Evolutionary conservation across 176 grass and related monocot species (phyloP), one percentile per base, ranked within the genome.

Genomic region (Chloris gayana): DNA sequence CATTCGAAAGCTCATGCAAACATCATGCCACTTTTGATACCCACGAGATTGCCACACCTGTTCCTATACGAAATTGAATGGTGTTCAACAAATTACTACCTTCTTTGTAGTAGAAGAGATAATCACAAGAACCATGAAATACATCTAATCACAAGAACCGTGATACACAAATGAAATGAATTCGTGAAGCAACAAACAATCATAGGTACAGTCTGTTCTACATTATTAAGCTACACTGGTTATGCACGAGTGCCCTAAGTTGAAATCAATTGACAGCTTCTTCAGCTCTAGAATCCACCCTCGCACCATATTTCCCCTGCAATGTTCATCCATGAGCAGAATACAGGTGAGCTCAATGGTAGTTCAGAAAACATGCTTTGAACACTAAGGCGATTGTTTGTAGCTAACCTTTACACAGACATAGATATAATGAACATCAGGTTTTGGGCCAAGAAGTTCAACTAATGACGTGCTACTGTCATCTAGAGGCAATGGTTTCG

Each of bases 341-440:
- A n/a, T 35, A 80, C 24, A 10, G 33, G 65, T 64, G 31, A 37
- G 53, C 25, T 39, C 2, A 69, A 67, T 51, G 71, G 47, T 83
- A 71, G 17, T 72, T 72, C 39, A 80, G 19, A 25, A 13, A 24
- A 62, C 8, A 80, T 21, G 5, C 27, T 75, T 30, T 7, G 22
- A 56, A 17, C 46, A 70, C 68, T 42, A 45, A 2, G 59, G 34
- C 15, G n/a, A 18, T 14, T 72, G 25, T 47, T 74, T 26, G 19
- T 1, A 35, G 12, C 82, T 65, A 64, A 94, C 95, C 95, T 98
- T 98, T 77, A 83, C 87, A 83, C 92, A 95, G 64, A 93, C 88
- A 72, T 98, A 98, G 66, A 98, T 95, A 70, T 95, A 98, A 80
- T 95, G 92, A 59, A 98, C 88, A 49, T 98, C 95, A 42, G 92